phyloP scores from a whole-genome alignment of 2,329 filamentous ascomycete genomes.

The Elsinoe batatas region DNA sequence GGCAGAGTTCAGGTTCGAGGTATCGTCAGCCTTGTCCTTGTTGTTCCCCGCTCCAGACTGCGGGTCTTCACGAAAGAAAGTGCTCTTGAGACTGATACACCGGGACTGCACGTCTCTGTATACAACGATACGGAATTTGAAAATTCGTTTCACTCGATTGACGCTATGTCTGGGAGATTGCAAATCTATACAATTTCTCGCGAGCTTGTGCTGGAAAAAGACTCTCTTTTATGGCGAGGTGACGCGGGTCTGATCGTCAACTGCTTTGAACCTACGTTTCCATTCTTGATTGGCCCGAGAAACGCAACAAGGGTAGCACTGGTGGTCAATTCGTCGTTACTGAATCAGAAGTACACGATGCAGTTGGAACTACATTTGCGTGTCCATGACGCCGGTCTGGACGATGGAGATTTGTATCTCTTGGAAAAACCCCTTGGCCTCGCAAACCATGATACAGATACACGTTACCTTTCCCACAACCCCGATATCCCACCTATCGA shows the following conservation, averaged over 20 bases:
- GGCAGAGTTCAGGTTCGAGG: background rate
- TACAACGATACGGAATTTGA: background rate
- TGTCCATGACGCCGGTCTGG: background rate
- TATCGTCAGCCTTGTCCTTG: constrained; percentile 4
- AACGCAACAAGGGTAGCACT: constrained; percentile 16
- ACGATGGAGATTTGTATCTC: constrained; percentile 1
- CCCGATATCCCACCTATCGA: background rate
- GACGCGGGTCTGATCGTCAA: constrained; percentile 22
- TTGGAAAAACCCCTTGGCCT: constrained; percentile 17
- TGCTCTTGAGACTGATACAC: background rate
- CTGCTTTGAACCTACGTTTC: constrained; percentile 20
- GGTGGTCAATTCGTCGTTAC: constrained; percentile 17
- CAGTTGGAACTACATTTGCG: background rate
- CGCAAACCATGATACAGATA: constrained; percentile 5
- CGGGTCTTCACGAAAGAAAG: background rate
- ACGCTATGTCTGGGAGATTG: constrained; percentile 8
- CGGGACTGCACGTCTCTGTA: background rate
- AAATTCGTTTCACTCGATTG: constrained; percentile 3
- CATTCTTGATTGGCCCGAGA: constrained; percentile 12
- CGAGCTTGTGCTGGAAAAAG: constrained; percentile 14
- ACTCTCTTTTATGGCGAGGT: constrained; percentile 21
- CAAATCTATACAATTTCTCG: background rate
- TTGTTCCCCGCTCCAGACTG: constrained; percentile 3
- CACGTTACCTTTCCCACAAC: background rate
- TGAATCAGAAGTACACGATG: background rate